Conservation (phyloP, 257 asterid species). For the Salvia hispanica region DNA sequence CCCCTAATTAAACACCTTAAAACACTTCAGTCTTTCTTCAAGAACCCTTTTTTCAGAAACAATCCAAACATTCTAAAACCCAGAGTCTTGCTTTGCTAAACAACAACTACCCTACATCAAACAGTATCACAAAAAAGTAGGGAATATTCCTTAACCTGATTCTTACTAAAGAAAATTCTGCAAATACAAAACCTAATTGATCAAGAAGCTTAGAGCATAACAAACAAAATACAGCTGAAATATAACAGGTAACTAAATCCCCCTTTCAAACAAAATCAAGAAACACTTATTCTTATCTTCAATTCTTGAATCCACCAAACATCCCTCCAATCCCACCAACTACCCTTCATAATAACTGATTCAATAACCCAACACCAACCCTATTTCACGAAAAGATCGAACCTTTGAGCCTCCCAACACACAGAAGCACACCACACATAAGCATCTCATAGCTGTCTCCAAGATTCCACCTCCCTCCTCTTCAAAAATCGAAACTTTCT, state of each 20-base stretch:
- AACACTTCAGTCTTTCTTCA: slow-evolving; percentile 10
- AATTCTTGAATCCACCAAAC: slow-evolving; percentile 41
- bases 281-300: slow-evolving; percentile 9
- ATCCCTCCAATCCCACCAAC: slow-evolving; percentile 47
- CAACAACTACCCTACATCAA: slow-evolving; percentile 14
- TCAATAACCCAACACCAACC: slow-evolving; percentile 5
- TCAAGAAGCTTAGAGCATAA: slow-evolving; percentile 22
- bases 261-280: slow-evolving; percentile 17
- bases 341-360: slow-evolving; percentile 37
- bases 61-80: slow-evolving; percentile 21
- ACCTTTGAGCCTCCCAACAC: slow-evolving; percentile 35
- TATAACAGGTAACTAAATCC: slow-evolving; percentile 18
- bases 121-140: slow-evolving; percentile 10
- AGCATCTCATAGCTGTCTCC: slow-evolving; percentile 25
- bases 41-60: slow-evolving; percentile 22
- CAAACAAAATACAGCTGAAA: slow-evolving; percentile 32
- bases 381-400: slow-evolving; percentile 31
- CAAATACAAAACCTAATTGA: neutral
- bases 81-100: slow-evolving; percentile 9
- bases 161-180: neutral
- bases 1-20: neutral
- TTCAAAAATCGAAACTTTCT: slow-evolving; percentile 9
- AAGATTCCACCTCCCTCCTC: neutral
- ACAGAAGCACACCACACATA: slow-evolving; percentile 33
- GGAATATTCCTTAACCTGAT: slow-evolving; percentile 23